phyloP scores from a whole-genome alignment of 2,329 filamentous ascomycete species.

The Bimuria novae-zelandiae region DNA sequence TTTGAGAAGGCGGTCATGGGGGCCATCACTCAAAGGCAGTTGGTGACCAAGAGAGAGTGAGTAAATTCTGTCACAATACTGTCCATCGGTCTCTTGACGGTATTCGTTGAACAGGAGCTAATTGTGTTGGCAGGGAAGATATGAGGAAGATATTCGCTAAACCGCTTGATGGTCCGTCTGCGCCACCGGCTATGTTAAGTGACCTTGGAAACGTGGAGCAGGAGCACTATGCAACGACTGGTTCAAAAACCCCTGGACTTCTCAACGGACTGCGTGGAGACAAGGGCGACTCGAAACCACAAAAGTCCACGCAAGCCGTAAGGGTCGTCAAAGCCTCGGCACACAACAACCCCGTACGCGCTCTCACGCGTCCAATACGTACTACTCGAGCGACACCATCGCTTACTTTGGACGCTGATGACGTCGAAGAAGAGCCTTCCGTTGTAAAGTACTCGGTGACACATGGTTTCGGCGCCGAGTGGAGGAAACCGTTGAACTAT shows the following conservation, averaged over 20 bases:
- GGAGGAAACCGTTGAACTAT: constrained; percentile 61
- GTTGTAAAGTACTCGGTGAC: constrained; percentile 26
- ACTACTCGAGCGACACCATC: constrained; percentile 3
- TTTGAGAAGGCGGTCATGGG: constrained; percentile 14
- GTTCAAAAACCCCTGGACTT: background rate
- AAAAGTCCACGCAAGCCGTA: background rate
- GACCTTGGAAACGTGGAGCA: background rate
- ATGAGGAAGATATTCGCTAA: background rate
- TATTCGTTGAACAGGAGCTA: background rate
- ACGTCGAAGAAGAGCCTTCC: background rate
- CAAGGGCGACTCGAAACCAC: background rate
- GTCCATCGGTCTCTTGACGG: background rate
- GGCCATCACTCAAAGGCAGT: background rate
- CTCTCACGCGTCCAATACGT: background rate
- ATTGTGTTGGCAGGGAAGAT: constrained; percentile 1
- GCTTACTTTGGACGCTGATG: background rate
- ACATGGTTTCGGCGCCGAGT: constrained; percentile 32
- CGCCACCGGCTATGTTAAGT: background rate
- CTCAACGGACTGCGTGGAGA: background rate
- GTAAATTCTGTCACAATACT: background rate
- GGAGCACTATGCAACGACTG: background rate
- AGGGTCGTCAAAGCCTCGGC: background rate
- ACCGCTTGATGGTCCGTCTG: background rate
- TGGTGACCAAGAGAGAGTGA: background rate
- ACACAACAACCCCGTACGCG: background rate